Evolutionary conservation across 495 filamentous ascomycete genomes (phyloP).

Genomic region (Rostrohypoxylon terebratum): DNA sequence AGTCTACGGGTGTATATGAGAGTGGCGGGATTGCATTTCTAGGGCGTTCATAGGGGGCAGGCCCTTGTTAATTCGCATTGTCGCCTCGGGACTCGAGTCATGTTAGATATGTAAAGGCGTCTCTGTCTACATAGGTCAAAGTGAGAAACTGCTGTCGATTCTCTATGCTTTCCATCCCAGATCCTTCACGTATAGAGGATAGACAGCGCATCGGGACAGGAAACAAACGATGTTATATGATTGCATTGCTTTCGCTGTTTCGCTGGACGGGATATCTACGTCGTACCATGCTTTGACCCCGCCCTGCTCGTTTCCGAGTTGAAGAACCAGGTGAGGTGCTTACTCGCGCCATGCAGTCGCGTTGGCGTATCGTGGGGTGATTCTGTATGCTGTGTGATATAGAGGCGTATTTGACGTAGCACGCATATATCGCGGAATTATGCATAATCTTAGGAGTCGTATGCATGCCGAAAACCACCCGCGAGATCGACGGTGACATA

Average conservation of each 20-base stretch:
- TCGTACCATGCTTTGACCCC: constrained; percentile 5
- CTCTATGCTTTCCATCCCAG: neutral
- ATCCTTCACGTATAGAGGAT: neutral
- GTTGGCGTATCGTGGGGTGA: neutral
- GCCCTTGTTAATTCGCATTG: constrained; percentile 10
- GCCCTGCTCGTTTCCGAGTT: constrained; percentile 3
- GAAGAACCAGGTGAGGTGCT: neutral
- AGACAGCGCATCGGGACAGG: neutral
- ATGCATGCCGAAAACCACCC: constrained; percentile 33
- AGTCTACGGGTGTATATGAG: constrained; percentile 1
- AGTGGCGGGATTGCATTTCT: constrained; percentile 36
- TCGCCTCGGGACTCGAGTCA: neutral
- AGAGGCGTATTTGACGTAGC: neutral
- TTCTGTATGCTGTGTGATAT: constrained; percentile 3
- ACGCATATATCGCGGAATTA: neutral
- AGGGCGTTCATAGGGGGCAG: constrained; percentile 22
- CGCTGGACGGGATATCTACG: neutral
- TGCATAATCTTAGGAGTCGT: neutral
- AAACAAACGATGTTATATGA: neutral
- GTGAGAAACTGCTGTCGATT: constrained; percentile 5
- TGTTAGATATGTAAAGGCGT: constrained; percentile 11
- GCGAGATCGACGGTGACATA: neutral
- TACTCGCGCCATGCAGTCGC: constrained; percentile 17
- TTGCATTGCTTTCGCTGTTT: neutral
- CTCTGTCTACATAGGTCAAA: constrained; percentile 1